phyloP scores from a whole-genome alignment of 805 yeast species.

The Zygoascus ofunaensis region DNA sequence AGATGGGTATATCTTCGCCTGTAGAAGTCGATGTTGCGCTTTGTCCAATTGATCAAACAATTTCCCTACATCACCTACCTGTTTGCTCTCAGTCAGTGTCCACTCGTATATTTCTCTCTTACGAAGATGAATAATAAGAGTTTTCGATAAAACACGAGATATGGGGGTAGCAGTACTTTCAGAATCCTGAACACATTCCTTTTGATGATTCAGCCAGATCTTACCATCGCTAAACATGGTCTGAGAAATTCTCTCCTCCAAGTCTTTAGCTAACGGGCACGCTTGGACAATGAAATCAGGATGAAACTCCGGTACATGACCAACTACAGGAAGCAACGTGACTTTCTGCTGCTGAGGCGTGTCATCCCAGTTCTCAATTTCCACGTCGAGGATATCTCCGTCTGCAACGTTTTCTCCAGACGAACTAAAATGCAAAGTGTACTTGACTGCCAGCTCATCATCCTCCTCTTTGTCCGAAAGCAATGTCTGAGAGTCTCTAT shows the following conservation, averaged over 20 bases:
- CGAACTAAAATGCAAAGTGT: background rate
- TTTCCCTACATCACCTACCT: background rate
- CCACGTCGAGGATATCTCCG: background rate
- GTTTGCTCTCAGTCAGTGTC: slow-evolving; percentile 7
- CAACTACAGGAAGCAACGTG: slow-evolving; percentile 19
- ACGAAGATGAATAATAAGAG: slow-evolving; percentile 12
- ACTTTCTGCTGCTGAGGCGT: background rate
- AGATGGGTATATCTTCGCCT: slow-evolving; percentile 4
- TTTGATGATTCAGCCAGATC: slow-evolving; percentile 1
- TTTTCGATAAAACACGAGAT: slow-evolving; percentile 2
- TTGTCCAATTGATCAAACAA: background rate
- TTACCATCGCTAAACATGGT: slow-evolving; percentile 18
- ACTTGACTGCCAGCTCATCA: background rate
- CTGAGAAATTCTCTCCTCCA: slow-evolving; percentile 17
- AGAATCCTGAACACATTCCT: background rate
- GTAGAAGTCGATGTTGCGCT: slow-evolving; percentile 3
- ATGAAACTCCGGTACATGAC: slow-evolving; percentile 20
- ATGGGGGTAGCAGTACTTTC: background rate
- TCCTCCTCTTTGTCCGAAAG: background rate
- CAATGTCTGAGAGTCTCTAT: background rate
- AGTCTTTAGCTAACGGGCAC: slow-evolving; percentile 14
- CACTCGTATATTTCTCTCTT: slow-evolving; percentile 14
- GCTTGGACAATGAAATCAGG: slow-evolving; percentile 22
- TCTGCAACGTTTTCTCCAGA: background rate
- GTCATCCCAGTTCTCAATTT: background rate